Conservation (phyloP, 352 stramenopile species). For the Phytophthora hibernalis region DNA sequence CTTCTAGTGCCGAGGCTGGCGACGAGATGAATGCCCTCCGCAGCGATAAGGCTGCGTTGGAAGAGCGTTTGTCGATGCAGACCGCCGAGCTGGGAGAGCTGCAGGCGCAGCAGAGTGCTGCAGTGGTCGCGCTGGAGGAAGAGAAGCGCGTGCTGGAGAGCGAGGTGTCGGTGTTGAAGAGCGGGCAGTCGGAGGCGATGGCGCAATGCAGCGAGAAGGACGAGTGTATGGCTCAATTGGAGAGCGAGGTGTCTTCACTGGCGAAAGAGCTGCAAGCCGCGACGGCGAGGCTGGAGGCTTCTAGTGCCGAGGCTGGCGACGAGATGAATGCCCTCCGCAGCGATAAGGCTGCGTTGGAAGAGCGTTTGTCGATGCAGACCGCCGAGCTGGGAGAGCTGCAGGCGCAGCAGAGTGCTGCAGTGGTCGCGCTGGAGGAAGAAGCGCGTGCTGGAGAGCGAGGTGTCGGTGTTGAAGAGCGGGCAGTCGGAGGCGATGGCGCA, state of each 20-base stretch:
- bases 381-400: background rate
- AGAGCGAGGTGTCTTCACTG: too few species aligned
- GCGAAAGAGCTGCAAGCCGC: too few species aligned
- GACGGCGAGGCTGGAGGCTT: too few species aligned
- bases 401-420: background rate
- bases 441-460: background rate
- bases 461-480: background rate
- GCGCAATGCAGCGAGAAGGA: conserved; percentile 4
- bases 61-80: conserved; percentile 3
- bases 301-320: too few species aligned
- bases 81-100: background rate
- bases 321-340: too few species aligned
- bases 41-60: background rate
- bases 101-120: background rate
- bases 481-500: background rate
- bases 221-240: background rate
- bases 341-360: background rate
- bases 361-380: background rate
- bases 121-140: conserved; percentile 6
- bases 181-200: background rate
- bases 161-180: conserved; percentile 2
- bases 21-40: too few species aligned
- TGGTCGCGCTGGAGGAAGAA: background rate
- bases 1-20: too few species aligned
- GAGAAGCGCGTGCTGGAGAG: conserved; percentile 6